Evolutionary conservation across 139 green algal species (phyloP).

Genomic region (Haematococcus lacustris): DNA sequence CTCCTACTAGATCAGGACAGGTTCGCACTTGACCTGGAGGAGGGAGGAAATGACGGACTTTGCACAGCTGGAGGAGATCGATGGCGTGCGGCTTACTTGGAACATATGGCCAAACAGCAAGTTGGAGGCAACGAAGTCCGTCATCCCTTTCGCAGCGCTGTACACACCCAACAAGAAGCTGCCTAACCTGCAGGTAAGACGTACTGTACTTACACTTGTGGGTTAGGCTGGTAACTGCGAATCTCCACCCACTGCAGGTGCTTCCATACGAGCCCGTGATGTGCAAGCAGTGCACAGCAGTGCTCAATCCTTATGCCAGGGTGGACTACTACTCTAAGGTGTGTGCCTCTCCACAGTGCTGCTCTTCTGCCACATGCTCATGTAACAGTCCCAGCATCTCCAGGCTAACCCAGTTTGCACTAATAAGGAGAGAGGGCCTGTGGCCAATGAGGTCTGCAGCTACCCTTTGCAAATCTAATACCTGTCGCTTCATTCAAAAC

Average conservation of each 20-base stretch:
- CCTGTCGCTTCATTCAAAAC: neutral
- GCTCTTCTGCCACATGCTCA: neutral
- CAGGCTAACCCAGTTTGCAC: neutral
- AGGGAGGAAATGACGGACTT: no score
- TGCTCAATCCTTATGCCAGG: slow-evolving; percentile 89
- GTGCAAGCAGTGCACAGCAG: slow-evolving; percentile 85
- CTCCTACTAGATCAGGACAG: no score
- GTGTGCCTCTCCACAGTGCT: neutral
- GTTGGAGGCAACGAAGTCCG: slow-evolving; percentile 92
- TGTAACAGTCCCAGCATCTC: neutral
- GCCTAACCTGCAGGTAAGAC: slow-evolving; percentile 73
- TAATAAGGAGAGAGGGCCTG: neutral
- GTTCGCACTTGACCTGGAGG: no score
- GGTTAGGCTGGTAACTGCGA: no score
- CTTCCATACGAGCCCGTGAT: slow-evolving; percentile 90
- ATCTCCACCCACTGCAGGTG: no score
- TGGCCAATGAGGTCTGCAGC: neutral
- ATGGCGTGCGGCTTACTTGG: slow-evolving; percentile 64
- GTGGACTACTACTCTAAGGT: slow-evolving; percentile 84
- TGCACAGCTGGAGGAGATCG: slow-evolving; percentile 24
- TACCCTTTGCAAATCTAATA: neutral
- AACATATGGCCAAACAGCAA: slow-evolving; percentile 94
- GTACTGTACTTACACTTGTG: no score
- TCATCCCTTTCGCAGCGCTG: slow-evolving; percentile 87
- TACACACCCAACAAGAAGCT: slow-evolving; percentile 85